Evolutionary conservation across 2,329 filamentous ascomycete species (phyloP).

Genomic region (Microsporum canis): DNA sequence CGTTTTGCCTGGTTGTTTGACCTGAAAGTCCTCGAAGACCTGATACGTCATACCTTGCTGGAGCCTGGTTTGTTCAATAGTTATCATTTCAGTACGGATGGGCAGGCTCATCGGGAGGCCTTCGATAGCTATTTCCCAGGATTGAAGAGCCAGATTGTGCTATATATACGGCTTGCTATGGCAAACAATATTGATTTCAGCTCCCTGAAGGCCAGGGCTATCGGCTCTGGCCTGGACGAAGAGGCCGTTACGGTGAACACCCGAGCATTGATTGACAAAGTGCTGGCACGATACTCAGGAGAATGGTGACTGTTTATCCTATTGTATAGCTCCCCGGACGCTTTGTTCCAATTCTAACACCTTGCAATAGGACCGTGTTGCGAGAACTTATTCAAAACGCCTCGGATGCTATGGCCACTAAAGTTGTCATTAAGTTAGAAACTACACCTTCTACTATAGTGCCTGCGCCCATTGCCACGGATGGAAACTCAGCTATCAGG

Average conservation of each 20-base stretch:
- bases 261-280: conserved; percentile 91
- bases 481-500: conserved; percentile 62
- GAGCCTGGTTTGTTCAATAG: background rate
- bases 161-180: conserved; percentile 5
- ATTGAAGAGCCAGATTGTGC: background rate
- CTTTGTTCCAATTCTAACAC: background rate
- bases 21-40: background rate
- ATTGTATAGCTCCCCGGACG: background rate
- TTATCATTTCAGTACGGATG: background rate
- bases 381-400: conserved; percentile 96
- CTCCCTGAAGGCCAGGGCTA: conserved; percentile 71
- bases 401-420: conserved; percentile 87
- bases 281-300: conserved; percentile 87
- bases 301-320: conserved; percentile 60
- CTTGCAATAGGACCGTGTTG: conserved; percentile 45
- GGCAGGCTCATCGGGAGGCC: background rate
- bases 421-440: conserved; percentile 84
- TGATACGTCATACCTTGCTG: background rate
- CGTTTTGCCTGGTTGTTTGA: background rate
- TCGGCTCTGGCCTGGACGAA: conserved; percentile 77
- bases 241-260: conserved; percentile 98
- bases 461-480: conserved; percentile 54
- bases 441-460: conserved; percentile 72
- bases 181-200: conserved; percentile 49
- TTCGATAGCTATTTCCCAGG: background rate